These are phyloP conservation scores for Colletotrichum sp. DNA, from an alignment of 2,329 filamentous ascomycete species.

Conservation along the genomic window DNA sequence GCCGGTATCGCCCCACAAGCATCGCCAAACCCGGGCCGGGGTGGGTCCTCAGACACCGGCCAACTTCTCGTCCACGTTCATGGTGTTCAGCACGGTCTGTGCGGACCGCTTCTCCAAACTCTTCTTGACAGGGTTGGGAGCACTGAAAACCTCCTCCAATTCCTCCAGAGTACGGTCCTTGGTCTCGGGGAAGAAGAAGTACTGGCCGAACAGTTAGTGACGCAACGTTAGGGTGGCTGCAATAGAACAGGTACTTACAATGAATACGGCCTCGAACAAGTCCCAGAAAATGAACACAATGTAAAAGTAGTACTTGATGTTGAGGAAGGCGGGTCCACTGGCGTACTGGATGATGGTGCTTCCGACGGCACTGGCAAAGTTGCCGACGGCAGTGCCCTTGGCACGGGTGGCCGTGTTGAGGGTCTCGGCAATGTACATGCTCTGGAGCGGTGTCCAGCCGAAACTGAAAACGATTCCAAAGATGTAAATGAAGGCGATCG, in stretches of 20 bases:
- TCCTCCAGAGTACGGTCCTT: slow-evolving; percentile 58
- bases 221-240: too few relatives aligned
- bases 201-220: slow-evolving; percentile 25
- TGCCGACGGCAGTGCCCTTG: slow-evolving; percentile 49
- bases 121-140: slow-evolving; percentile 49
- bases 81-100: slow-evolving; percentile 41
- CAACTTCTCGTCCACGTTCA: slow-evolving; percentile 26
- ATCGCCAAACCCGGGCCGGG: background rate
- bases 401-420: slow-evolving; percentile 49
- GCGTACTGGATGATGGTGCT: slow-evolving; percentile 48
- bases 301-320: slow-evolving; percentile 51
- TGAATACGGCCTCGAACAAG: slow-evolving; percentile 42
- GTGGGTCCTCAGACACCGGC: slow-evolving; percentile 32
- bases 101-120: slow-evolving; percentile 44
- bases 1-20: background rate
- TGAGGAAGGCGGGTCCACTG: slow-evolving; percentile 45
- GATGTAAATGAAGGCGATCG: slow-evolving; percentile 57
- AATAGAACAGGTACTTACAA: slow-evolving; percentile 20
- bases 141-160: slow-evolving; percentile 54
- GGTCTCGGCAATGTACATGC: slow-evolving; percentile 54
- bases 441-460: slow-evolving; percentile 55
- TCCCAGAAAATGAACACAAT: slow-evolving; percentile 52
- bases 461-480: slow-evolving; percentile 58
- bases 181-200: slow-evolving; percentile 55
- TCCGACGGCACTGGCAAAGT: slow-evolving; percentile 42